A percentile compares a stretch with the other conserved stretches of the same genome.
Conservation (phyloP, 768 basidiomycete genomes). For the Lactifluus pinguis region DNA sequence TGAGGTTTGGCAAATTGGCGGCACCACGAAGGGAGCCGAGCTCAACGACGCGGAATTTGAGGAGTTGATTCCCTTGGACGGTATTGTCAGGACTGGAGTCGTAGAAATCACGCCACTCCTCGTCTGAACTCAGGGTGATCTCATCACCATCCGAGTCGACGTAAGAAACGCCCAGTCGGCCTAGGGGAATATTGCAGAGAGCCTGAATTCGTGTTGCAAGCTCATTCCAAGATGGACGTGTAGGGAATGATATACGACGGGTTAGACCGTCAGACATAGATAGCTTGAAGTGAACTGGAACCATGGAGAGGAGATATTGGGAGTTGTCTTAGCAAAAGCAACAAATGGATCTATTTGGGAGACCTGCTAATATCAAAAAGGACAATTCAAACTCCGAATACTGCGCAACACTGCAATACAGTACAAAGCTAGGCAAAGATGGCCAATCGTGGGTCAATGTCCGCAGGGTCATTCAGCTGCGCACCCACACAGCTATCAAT, state of each 20-base stretch:
- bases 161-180: slow-evolving; percentile 60
- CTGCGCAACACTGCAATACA: neutral
- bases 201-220: slow-evolving; percentile 48
- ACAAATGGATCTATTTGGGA: neutral
- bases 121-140: slow-evolving; percentile 67
- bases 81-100: slow-evolving; percentile 20
- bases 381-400: slow-evolving; percentile 16
- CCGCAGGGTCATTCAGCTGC: slow-evolving; percentile 63
- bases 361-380: neutral
- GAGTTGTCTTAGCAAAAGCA: neutral
- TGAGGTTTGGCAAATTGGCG: slow-evolving; percentile 26
- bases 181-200: slow-evolving; percentile 48
- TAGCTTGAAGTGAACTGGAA: slow-evolving; percentile 56
- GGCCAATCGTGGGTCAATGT: slow-evolving; percentile 52
- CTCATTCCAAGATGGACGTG: slow-evolving; percentile 44
- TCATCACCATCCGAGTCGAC: slow-evolving; percentile 65
- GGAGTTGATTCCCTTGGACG: slow-evolving; percentile 21
- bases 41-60: slow-evolving; percentile 61
- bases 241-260: slow-evolving; percentile 48
- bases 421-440: slow-evolving; percentile 45
- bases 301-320: slow-evolving; percentile 28
- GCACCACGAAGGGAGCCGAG: slow-evolving; percentile 31
- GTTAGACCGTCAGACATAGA: slow-evolving; percentile 40
- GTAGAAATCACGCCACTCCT: slow-evolving; percentile 72
- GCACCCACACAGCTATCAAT: slow-evolving; percentile 10